Evolutionary conservation across 305 asterid genomes (phyloP).

Genomic region (Plantago coronopus): DNA sequence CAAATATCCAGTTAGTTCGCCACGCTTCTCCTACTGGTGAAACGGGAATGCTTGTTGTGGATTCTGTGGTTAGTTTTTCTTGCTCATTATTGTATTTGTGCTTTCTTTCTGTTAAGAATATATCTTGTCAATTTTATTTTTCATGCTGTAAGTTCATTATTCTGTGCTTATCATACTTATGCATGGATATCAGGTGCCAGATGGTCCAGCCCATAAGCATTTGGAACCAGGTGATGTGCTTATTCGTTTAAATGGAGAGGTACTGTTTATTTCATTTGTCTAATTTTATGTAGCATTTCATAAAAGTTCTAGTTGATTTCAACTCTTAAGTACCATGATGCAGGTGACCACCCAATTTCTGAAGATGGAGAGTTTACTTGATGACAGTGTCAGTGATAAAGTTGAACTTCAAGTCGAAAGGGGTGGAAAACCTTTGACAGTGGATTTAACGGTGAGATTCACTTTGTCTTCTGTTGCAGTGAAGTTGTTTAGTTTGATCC

Average conservation of each 20-base stretch:
- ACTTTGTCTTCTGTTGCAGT: background rate
- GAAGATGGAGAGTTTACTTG: conserved; percentile 86
- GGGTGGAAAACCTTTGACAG: conserved; percentile 82
- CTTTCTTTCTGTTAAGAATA: conserved; percentile 7
- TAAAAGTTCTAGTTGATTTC: conserved; percentile 23
- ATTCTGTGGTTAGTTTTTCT: conserved; percentile 72
- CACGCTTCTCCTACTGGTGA: conserved; percentile 79
- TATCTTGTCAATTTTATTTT: conserved; percentile 12
- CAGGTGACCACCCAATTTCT: conserved; percentile 95
- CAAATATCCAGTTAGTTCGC: conserved; percentile 70
- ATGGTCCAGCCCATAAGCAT: conserved; percentile 88
- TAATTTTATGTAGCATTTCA: conserved; percentile 7
- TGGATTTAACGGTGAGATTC: conserved; percentile 62
- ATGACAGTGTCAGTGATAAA: conserved; percentile 69
- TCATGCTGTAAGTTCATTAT: conserved; percentile 15
- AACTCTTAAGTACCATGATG: conserved; percentile 27
- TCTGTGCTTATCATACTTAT: conserved; percentile 20
- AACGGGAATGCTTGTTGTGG: conserved; percentile 99
- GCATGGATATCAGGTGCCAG: conserved; percentile 71
- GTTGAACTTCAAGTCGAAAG: conserved; percentile 94
- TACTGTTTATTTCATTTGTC: conserved; percentile 26
- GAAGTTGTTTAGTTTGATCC: conserved; percentile 7
- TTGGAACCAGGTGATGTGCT: conserved; percentile 99
- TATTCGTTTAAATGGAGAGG: conserved; percentile 92
- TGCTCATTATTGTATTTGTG: conserved; percentile 9